Percentiles rank a stretch among this genome's conserved stretches.
These are phyloP conservation scores for Diaporthe vaccinii DNA, from an alignment of 2,329 filamentous ascomycete species.

Conservation along the genomic window DNA sequence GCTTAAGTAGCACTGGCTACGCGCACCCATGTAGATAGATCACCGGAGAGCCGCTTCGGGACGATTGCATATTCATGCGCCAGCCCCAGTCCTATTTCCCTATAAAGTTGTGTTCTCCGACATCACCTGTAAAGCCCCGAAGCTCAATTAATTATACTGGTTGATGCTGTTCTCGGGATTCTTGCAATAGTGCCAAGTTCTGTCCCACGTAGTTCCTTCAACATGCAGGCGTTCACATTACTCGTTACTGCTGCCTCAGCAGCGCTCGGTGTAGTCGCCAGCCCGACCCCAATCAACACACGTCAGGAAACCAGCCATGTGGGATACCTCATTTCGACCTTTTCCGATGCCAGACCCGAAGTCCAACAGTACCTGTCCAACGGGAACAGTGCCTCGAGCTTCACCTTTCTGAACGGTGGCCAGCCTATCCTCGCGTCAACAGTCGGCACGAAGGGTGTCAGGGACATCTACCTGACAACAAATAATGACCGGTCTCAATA, in stretches of 20 bases:
- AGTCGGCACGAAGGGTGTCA: slow-evolving; percentile 52
- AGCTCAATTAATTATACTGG: rapidly evolving
- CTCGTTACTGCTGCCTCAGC: background rate
- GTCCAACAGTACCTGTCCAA: slow-evolving; percentile 53
- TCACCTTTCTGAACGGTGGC: slow-evolving; percentile 51
- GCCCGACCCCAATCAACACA: background rate
- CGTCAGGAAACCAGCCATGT: slow-evolving; percentile 44
- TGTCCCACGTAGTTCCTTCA: background rate
- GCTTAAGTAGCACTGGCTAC: background rate
- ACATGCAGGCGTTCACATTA: background rate
- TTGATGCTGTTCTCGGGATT: background rate
- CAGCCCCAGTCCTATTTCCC: background rate
- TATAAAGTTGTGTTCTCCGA: background rate
- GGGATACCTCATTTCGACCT: slow-evolving; percentile 54
- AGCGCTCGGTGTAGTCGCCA: slow-evolving; percentile 1
- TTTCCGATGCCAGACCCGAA: slow-evolving; percentile 50
- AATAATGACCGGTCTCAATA: slow-evolving; percentile 52
- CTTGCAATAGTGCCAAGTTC: too few species aligned
- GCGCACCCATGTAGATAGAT: slow-evolving; percentile 23
- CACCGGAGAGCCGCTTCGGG: slow-evolving; percentile 16
- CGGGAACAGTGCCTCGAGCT: slow-evolving; percentile 49
- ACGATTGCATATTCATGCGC: background rate
- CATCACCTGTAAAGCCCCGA: background rate
- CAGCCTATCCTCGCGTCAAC: slow-evolving; percentile 50
- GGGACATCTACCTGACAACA: slow-evolving; percentile 52